A percentile compares a stretch with the other conserved stretches of the same genome.
Evolutionary conservation across 257 asterid species (phyloP).

Genomic region (Solanum gracilifrons): DNA sequence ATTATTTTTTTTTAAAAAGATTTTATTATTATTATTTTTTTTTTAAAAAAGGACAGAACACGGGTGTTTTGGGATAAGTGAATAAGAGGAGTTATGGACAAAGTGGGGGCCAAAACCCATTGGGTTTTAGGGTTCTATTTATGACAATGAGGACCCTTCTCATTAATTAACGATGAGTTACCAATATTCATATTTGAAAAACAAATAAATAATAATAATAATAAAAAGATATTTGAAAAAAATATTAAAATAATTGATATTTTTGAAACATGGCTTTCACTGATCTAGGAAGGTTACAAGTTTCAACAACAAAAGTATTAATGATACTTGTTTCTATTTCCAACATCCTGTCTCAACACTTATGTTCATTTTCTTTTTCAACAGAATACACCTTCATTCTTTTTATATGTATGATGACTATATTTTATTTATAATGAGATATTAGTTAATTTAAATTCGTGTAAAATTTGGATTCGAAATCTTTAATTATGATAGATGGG

Average conservation of each 20-base stretch:
- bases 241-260: not conserved
- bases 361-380: not conserved
- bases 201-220: too few relatives aligned
- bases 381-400: not conserved
- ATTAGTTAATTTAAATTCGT: too few relatives aligned
- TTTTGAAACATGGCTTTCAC: slow-evolving; percentile 24
- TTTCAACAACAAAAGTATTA: slow-evolving; percentile 26
- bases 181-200: too few relatives aligned
- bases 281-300: slow-evolving; percentile 19
- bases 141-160: not conserved
- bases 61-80: slow-evolving; percentile 36
- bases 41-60: slow-evolving; percentile 10
- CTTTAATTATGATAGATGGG: too few relatives aligned
- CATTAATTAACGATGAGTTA: not conserved
- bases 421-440: too few relatives aligned
- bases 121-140: not conserved
- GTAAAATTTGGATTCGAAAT: too few relatives aligned
- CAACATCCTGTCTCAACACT: slow-evolving; percentile 39
- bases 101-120: slow-evolving; percentile 20
- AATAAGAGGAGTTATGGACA: slow-evolving; percentile 22
- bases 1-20: not conserved
- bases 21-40: not conserved
- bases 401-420: not conserved
- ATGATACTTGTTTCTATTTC: slow-evolving; percentile 20
- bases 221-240: too few relatives aligned